Evolutionary conservation across 129 eudicot genomes (phyloP), one percentile per base, ranked within the genome.

Genomic region (Lactuca saligna): DNA sequence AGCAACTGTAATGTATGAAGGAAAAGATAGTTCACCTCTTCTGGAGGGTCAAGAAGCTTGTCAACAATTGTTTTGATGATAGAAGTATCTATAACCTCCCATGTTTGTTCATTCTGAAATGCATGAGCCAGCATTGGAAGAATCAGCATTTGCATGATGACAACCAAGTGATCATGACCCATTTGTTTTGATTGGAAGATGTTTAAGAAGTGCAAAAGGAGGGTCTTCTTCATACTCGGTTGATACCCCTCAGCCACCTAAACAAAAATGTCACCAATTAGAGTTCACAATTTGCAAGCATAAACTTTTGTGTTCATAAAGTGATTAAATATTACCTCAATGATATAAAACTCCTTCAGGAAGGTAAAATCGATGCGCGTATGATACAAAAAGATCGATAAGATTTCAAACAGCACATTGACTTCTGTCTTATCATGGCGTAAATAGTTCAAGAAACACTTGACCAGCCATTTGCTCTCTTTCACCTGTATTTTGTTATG

Each of bases 391-490:
- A 93, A 93, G 79, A 93, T 93, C 69, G 95, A 86, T 13, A 89
- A 91, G 38, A 89, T 85, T 73, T 93, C 97, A 62, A 93, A 93
- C 54, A 93, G 86, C 68, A 93, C 95, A 82, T 89, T 85, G 77
- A 89, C 95, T 86, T 93, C 99, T 57, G 79, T 70, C 79, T 73
- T 85, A 77, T 93, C 99, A 85, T 93, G 92, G 54, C 99, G 86
- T 73, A 93, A 63, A 78, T 93, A 93, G 79, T 93, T 93, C 75
- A 93, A 85, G 70, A 89, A 93, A 84, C 99, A 93, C 75, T 93
- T 93, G 71, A 93, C 91, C 60, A 93, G 90, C 99, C 99, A 93
- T 71, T 93, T 93, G 90, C 97, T 93, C 79, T 93, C 99, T 72
- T 89, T 93, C 59, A 93, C 97, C 99, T 92, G 91, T 78, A 84